These are phyloP conservation scores for Nicotiana undulata DNA, from an alignment of 257 asterid genomes.

Conservation along the genomic window DNA sequence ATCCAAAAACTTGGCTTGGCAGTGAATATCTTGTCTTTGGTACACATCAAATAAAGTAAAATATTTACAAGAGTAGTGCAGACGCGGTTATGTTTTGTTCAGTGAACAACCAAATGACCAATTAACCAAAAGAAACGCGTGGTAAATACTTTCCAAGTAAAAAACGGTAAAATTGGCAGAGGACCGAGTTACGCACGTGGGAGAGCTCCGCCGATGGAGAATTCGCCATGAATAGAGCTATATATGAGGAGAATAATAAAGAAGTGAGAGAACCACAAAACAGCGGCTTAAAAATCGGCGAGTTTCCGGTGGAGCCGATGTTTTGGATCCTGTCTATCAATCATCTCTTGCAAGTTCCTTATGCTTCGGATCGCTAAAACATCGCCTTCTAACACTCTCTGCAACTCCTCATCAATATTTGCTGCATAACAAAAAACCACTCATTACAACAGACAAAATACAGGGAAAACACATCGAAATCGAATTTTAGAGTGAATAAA, in stretches of 20 bases:
- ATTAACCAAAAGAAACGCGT: not conserved
- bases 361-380: constrained; percentile 48
- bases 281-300: constrained; percentile 30
- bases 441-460: not conserved
- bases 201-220: constrained; percentile 13
- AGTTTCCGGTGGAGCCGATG: constrained; percentile 60
- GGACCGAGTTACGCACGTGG: constrained; percentile 13
- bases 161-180: not conserved
- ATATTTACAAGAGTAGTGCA: constrained; percentile 2
- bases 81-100: not conserved
- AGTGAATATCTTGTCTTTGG: not conserved
- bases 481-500: not conserved
- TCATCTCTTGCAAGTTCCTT: constrained; percentile 38
- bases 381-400: constrained; percentile 28
- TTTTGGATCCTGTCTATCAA: constrained; percentile 7
- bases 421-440: not conserved
- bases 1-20: not conserved
- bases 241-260: not conserved
- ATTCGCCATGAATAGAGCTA: not conserved
- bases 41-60: not conserved
- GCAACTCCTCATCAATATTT: constrained; percentile 28
- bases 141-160: constrained; percentile 6
- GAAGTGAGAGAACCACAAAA: not conserved
- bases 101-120: not conserved
- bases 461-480: too few relatives aligned